Evolutionary conservation across 768 basidiomycete genomes (phyloP), one percentile per base, ranked within the genome.

Genomic region (Tephrocybe sp.): DNA sequence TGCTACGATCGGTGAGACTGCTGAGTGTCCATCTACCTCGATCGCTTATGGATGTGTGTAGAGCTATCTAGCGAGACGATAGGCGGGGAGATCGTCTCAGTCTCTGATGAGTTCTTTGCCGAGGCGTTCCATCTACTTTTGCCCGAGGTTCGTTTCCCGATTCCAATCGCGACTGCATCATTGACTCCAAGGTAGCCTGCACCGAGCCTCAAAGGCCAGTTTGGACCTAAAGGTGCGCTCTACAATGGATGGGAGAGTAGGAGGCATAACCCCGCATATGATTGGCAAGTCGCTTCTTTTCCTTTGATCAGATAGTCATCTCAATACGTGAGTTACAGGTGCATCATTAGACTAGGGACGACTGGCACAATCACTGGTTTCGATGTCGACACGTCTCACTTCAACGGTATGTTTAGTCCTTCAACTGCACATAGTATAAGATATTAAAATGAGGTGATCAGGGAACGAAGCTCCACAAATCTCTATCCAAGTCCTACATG

Each of bases 81-180:
- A 11, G 96, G 92, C 14, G 94, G 85, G 2, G 67, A 76, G 51
- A 72, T 98, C 57, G 63, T 87, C 30, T 74, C 79, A 2, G 84
- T 89, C 40, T 97, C 94, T 2, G 97, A 99, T 67, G 93, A 99
- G 56, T 99, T 98, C 76, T 99, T 99, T 62, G 93, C 92, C 9
- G 82, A 86, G 59, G 93, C 89, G 0, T 78, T 69, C 55, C 84
- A 96, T 70, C 74, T 99, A 20, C 76, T 99, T 48, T 77, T 89
- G 43, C 86, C 90, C 38, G 84, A 86, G 70, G 95, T 92, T 54
- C 60, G 79, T 63, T 35, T 13, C 39, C 26, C n/a, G 26, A 42
- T 33, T 47, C 23, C 33, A 35, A 32, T 35, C 48, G 7, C 32
- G 17, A 39, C 4, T 23, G 26, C 47, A 19, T 32, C 40, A 38